phyloP scores from a whole-genome alignment of 2,329 filamentous ascomycete species.

The Tolypocladium pustulatum region DNA sequence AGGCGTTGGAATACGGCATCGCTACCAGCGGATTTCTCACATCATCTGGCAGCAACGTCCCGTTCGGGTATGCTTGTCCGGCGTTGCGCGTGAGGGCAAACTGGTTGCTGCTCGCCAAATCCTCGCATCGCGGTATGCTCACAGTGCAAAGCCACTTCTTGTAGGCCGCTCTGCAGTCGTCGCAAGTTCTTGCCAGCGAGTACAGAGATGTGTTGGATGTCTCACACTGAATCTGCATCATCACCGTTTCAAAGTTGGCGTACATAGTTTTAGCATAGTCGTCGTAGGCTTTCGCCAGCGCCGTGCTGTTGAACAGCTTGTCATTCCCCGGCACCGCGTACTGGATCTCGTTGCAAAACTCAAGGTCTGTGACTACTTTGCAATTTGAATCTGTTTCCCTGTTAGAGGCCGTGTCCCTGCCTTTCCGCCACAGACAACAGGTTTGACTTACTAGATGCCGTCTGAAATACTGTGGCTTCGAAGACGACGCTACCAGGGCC shows the following conservation, averaged over 20 bases:
- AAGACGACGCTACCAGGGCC: slow-evolving; percentile 70
- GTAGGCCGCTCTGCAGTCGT: slow-evolving; percentile 70
- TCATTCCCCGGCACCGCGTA: slow-evolving; percentile 85
- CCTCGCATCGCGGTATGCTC: slow-evolving; percentile 82
- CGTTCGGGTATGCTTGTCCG: slow-evolving; percentile 59
- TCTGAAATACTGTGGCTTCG: slow-evolving; percentile 60
- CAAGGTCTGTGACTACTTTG: slow-evolving; percentile 74
- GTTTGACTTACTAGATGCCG: slow-evolving; percentile 57
- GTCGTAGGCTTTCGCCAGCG: slow-evolving; percentile 68
- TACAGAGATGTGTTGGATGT: slow-evolving; percentile 63
- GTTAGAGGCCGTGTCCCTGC: background rate
- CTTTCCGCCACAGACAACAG: background rate
- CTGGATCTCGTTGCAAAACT: slow-evolving; percentile 78
- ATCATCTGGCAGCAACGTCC: slow-evolving; percentile 37
- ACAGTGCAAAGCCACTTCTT: slow-evolving; percentile 94
- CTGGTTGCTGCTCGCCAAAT: slow-evolving; percentile 50
- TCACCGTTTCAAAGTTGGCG: slow-evolving; percentile 66
- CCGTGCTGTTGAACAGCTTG: slow-evolving; percentile 45
- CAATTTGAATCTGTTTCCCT: slow-evolving; percentile 61
- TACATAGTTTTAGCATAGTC: slow-evolving; percentile 59
- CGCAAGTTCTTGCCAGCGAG: slow-evolving; percentile 68
- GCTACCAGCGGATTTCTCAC: slow-evolving; percentile 11
- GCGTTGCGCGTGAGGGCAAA: slow-evolving; percentile 54
- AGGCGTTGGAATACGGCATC: slow-evolving; percentile 27
- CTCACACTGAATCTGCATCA: slow-evolving; percentile 80